Evolutionary conservation across 495 filamentous ascomycete genomes (phyloP).

Genomic region (Xylaria acuta): DNA sequence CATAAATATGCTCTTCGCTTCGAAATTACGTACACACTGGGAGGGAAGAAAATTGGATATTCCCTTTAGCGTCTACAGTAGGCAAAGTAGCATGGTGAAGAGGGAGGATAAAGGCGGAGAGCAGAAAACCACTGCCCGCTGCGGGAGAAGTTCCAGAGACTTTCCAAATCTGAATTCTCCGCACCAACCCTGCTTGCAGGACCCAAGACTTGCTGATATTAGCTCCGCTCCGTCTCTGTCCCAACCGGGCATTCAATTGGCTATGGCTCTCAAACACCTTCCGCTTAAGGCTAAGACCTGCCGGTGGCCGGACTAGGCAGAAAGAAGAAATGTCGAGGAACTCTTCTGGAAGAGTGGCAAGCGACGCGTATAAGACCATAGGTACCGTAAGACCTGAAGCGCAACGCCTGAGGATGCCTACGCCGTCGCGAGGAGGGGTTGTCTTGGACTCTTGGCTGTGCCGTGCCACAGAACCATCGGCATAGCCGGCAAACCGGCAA

Average conservation of each 20-base stretch:
- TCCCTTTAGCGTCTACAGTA: background rate
- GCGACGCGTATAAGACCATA: background rate
- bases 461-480: conserved; percentile 10
- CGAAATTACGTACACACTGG: conserved; percentile 5
- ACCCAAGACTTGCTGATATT: conserved; percentile 22
- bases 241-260: background rate
- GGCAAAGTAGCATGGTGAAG: background rate
- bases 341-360: conserved; percentile 22
- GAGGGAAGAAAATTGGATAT: background rate
- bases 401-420: background rate
- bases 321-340: conserved; percentile 25
- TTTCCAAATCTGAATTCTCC: conserved; percentile 24
- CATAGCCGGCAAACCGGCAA: conserved; percentile 15
- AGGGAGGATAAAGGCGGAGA: background rate
- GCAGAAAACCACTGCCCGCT: background rate
- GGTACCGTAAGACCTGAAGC: background rate
- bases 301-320: conserved; percentile 6
- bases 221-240: background rate
- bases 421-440: background rate
- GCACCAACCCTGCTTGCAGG: conserved; percentile 2
- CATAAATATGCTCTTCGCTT: background rate
- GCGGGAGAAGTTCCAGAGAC: conserved; percentile 7
- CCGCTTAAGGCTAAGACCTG: background rate
- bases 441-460: conserved; percentile 1
- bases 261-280: conserved; percentile 6